These are phyloP conservation scores for Nowakowskiella sp. DNA, from an alignment of 192 early-diverging fungal genomes.

Conservation along the genomic window DNA sequence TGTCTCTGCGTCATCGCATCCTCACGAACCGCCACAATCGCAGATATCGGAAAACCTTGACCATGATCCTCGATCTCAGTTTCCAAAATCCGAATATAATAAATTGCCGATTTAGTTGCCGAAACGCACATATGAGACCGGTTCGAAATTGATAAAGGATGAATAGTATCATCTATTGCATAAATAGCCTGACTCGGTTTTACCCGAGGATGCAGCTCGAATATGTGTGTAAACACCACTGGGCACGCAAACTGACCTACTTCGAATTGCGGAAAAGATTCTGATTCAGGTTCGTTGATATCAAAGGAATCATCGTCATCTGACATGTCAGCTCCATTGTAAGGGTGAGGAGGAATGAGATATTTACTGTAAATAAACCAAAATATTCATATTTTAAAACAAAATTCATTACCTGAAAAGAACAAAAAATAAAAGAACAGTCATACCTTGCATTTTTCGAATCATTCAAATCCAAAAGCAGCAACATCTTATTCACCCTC, in stretches of 20 bases:
- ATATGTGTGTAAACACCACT: conserved; percentile 48
- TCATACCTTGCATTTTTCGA: conserved; percentile 54
- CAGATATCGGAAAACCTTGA: background rate
- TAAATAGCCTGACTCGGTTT: conserved; percentile 56
- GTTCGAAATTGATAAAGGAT: conserved; percentile 59
- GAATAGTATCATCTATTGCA: conserved; percentile 44
- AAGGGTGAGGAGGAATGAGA: conserved; percentile 29
- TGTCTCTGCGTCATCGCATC: conserved; percentile 25
- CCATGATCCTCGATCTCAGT: conserved; percentile 10
- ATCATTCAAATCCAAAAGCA: conserved; percentile 55
- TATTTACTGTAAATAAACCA: conserved; percentile 38
- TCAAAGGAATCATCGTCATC: conserved; percentile 47
- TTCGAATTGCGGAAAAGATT: conserved; percentile 28
- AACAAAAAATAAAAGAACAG: conserved; percentile 11
- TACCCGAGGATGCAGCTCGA: conserved; percentile 71
- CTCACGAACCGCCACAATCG: conserved; percentile 14
- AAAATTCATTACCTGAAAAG: conserved; percentile 11
- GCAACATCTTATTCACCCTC: conserved; percentile 55
- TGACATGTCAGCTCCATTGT: conserved; percentile 35
- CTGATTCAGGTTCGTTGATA: conserved; percentile 13
- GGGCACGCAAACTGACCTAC: conserved; percentile 67
- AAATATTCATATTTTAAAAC: background rate
- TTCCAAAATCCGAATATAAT: conserved; percentile 49
- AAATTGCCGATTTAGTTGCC: conserved; percentile 42
- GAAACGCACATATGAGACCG: conserved; percentile 66